These are phyloP conservation scores for Thielaviopsis ethacetica DNA, from an alignment of 2,329 filamentous ascomycete genomes.

Conservation along the genomic window DNA sequence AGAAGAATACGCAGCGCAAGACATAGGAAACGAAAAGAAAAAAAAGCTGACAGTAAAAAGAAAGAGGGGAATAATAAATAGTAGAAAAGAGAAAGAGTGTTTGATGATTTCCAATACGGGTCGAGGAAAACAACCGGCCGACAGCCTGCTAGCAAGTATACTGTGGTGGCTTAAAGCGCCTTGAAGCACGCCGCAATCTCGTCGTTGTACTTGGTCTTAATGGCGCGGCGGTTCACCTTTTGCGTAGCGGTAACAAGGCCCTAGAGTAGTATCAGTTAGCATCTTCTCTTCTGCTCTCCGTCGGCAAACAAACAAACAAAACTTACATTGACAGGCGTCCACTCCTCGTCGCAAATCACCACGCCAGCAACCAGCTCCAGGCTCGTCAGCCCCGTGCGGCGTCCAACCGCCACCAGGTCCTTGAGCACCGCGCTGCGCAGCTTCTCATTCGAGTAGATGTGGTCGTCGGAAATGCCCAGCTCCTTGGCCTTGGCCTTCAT, in stretches of 20 bases:
- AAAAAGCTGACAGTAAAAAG: background rate
- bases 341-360: constrained; percentile 70
- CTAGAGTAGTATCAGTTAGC: constrained; percentile 20
- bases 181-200: constrained; percentile 31
- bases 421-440: constrained; percentile 45
- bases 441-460: constrained; percentile 51
- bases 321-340: constrained; percentile 72
- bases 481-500: constrained; percentile 43
- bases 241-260: constrained; percentile 45
- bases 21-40: background rate
- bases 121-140: background rate
- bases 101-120: background rate
- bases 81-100: background rate
- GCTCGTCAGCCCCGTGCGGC: constrained; percentile 46
- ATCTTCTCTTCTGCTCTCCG: background rate
- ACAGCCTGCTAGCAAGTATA: too few species aligned
- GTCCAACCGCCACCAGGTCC: constrained; percentile 49
- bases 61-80: background rate
- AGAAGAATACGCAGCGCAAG: background rate
- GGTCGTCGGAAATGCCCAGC: constrained; percentile 47
- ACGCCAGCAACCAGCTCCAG: constrained; percentile 66
- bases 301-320: background rate
- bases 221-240: constrained; percentile 39
- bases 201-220: constrained; percentile 33
- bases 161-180: constrained; percentile 11